These are phyloP conservation scores for Nakazawaea molendinolei DNA, from an alignment of 805 yeast genomes.

Conservation along the genomic window DNA sequence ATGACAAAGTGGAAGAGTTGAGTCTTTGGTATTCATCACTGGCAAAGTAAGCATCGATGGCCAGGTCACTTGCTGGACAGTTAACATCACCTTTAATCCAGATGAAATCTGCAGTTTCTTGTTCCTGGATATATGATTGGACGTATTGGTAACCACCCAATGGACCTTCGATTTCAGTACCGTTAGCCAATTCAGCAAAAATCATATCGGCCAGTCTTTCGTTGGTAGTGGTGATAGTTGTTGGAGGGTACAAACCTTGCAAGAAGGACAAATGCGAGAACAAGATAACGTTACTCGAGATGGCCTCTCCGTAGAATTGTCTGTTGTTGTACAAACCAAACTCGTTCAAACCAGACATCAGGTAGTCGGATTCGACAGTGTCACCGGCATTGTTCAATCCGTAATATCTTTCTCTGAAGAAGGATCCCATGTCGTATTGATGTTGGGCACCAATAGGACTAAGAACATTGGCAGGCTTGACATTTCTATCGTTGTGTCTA, in stretches of 20 bases:
- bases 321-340: slow-evolving; percentile 30
- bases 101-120: slow-evolving; percentile 29
- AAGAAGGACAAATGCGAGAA: slow-evolving; percentile 36
- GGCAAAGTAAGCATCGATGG: slow-evolving; percentile 23
- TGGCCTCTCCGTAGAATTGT: slow-evolving; percentile 30
- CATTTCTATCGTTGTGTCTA: slow-evolving; percentile 42
- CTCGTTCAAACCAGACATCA: slow-evolving; percentile 24
- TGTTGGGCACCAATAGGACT: slow-evolving; percentile 37
- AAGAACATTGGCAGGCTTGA: slow-evolving; percentile 36
- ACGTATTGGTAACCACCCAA: slow-evolving; percentile 41
- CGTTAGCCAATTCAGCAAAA: slow-evolving; percentile 32
- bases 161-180: slow-evolving; percentile 31
- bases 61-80: slow-evolving; percentile 33
- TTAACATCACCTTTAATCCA: slow-evolving; percentile 34
- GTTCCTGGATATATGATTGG: slow-evolving; percentile 28
- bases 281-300: slow-evolving; percentile 30
- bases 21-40: slow-evolving; percentile 24
- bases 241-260: slow-evolving; percentile 43
- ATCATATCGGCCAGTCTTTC: slow-evolving; percentile 18
- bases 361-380: slow-evolving; percentile 21
- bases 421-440: slow-evolving; percentile 32
- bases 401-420: slow-evolving; percentile 36
- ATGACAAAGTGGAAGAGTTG: slow-evolving; percentile 30
- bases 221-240: slow-evolving; percentile 21
- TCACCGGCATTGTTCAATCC: slow-evolving; percentile 23